Base-by-base conservation (phyloP, 2,329 filamentous ascomycete species). In the Beauveria bassiana region DNA sequence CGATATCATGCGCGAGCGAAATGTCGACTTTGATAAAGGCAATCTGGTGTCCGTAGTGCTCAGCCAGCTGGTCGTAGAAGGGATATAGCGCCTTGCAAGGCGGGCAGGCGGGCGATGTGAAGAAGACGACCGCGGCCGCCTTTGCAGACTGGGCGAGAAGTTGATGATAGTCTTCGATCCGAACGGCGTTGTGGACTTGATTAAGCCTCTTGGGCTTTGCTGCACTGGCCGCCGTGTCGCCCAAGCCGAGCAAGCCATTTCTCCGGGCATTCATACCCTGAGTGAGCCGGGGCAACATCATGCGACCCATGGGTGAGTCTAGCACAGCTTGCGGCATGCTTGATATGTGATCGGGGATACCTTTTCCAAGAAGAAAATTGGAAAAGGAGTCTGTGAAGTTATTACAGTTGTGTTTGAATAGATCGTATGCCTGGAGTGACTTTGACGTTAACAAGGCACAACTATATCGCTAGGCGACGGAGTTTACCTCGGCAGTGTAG, bases 361-460 rank as follows among this genome's bases (percentile, higher is more conserved):
- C 90, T 67, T 87, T 89, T 24, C 95, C 93, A 1, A 97, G 79
- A 0, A 98, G 79, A 65, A 98, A 98, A 73, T 90, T 95, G 65
- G 91, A 80, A 66, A 98, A 87, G 64, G 96, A 92, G 70, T 98
- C 93, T 3, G 90, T 91, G 74, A 98, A 99, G 74, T 97, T 97
- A 77, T 98, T 99, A 78, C 93, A 98, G 72, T 99, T 99, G 74
- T 97, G 92, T 68, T 77, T 90, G 72, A 84, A 96, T 5, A 97
- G 78, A 70, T 97, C 91, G 70, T 98, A 98, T 1, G 90, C 89
- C 84, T 91, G 65, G 20, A 9, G n/a, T 28, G 9, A 57, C 49
- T 31, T 64, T 51, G 9, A 57, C 49, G 34, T 64, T 51, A 61
- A 52, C 59, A 16, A 61, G 31, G 16, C 14, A 26, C 28, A 6